Percentiles rank a stretch among this genome's conserved stretches.
These are phyloP conservation scores for Pseudohalonectria lignicola DNA, from an alignment of 2,329 filamentous ascomycete species.

Conservation along the genomic window DNA sequence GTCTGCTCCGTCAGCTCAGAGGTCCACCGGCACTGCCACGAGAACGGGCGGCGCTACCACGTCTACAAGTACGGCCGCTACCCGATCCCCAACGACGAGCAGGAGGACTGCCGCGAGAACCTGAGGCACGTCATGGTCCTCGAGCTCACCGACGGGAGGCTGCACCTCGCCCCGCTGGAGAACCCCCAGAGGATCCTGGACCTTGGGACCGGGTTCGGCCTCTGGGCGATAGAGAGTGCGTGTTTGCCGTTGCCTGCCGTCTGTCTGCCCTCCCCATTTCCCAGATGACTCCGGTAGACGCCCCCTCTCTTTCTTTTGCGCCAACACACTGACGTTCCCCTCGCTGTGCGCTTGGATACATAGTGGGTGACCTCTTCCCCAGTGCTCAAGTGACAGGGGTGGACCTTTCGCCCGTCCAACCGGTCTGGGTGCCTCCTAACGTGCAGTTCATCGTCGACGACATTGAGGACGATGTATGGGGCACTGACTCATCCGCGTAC, in stretches of 20 bases:
- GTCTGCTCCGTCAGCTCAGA: conserved; percentile 27
- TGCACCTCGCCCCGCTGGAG: conserved; percentile 31
- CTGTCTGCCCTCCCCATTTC: conserved; percentile 1
- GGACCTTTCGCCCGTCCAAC: conserved; percentile 32
- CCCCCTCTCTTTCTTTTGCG: conserved; percentile 4
- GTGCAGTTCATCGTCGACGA: conserved; percentile 9
- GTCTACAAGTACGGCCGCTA: conserved; percentile 33
- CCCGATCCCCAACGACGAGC: conserved; percentile 40
- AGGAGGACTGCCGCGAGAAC: conserved; percentile 35
- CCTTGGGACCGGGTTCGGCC: conserved; percentile 36
- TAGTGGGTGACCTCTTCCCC: conserved; percentile 33
- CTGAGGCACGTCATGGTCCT: conserved; percentile 37
- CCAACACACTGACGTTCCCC: not conserved
- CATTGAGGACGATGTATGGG: conserved; percentile 41
- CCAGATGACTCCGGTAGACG: not conserved
- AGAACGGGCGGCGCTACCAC: conserved; percentile 34
- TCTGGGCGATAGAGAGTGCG: conserved; percentile 45
- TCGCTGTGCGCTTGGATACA: conserved; percentile 1
- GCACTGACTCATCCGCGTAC: conserved; percentile 30
- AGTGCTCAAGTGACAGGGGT: conserved; percentile 33
- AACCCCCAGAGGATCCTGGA: conserved; percentile 37
- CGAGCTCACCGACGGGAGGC: conserved; percentile 29
- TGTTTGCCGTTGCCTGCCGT: too few relatives aligned
- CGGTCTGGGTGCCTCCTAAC: conserved; percentile 29
- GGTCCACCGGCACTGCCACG: conserved; percentile 22